Evolutionary conservation across 106 monocot species (phyloP), one percentile per base, ranked within the genome.

Genomic region (Allium cepa): DNA sequence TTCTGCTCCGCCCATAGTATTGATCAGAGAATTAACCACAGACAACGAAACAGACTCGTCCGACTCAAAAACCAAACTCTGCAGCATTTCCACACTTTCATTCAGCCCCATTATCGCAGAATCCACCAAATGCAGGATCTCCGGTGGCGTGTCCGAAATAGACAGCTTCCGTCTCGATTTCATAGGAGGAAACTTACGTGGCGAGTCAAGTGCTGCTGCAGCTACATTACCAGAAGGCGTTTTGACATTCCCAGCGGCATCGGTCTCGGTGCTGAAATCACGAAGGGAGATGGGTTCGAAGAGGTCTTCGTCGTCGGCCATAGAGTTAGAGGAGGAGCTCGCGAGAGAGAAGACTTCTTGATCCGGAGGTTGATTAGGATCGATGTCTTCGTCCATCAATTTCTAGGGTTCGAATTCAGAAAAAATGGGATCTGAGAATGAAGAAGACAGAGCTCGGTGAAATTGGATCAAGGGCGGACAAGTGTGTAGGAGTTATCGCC

Each of bases 1-100:
- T 8, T 96, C 91, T 1, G 78, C 83, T 49, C 90, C 90, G 5
- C 86, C 92, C 88, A 92, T 92, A 1, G 97, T 97, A 1, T 52
- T 82, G 0, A 97, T 84, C 17, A 97, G 84, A 9, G 85, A 92
- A 47, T 97, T 92, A 12, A 97, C 97, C 10, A 89, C 82, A 0
- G 82, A 77, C 46, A 72, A 71, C 8, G 89, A 72, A 10, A 80
- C 78, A 7, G 65, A 71, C 3, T 56, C 70, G 8, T 66, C 76
- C 0, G 45, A 77, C 0, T 57, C 55, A 4, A 76, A 76, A 2
- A 88, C 76, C 72, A 81, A 72, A 0, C 46, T 27, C 53, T 56
- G 56, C 49, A 97, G 73, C 50, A 50, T 67, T 53, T 85, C 80
- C 28, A 92, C 49, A 67, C 87, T 79, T 53, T 87, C 84, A 11